Evolutionary conservation across 768 basidiomycete genomes (phyloP), one percentile per base, ranked within the genome.

Genomic region (Hericium erinaceus): DNA sequence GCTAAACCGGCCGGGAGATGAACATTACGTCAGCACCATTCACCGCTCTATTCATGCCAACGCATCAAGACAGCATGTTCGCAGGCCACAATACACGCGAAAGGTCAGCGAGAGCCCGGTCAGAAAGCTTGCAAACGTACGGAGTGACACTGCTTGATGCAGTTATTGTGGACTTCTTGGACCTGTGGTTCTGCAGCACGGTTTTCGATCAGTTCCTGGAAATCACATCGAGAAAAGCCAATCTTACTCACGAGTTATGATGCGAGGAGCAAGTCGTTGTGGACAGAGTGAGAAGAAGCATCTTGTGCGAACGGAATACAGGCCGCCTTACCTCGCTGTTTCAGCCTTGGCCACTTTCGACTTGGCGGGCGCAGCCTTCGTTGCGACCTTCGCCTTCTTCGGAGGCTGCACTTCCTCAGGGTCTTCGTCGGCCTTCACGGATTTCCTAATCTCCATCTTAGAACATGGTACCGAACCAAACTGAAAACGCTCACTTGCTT

Each of bases 331-430:
- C 44, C 55, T 59, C 12, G 60, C 24, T 20, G 22, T 61, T 18
- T 49, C 33, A n/a, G 48, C 24, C 57, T 74, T 68, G 46, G 65
- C 68, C 1, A 69, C 66, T 67, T 66, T 80, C 4, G 73, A 52
- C 64, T 75, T 81, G 67, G 71, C 59, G 26, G 73, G 66, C 10
- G 75, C 48, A 48, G 54, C 59, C 46, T 41, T 55, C 15, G 59
- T 26, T 15, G 18, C 55, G 41, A 52, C 48, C 63, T 58, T 60
- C 39, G 28, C 16, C 54, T 48, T 68, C 61, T 65, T 69, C 20
- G 60, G 22, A 4, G 60, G 49, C 3, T 60, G 59, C 6, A 20
- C 44, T n/a, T 46, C 44, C 12, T 9, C 16, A 20, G 11, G 5
- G 20, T 46, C 44, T 33, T 33, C 5, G 9, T 33, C 33, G 33